A percentile compares a stretch with the other conserved stretches of the same genome.
These are phyloP conservation scores for Plasmopara muralis DNA, from an alignment of 352 stramenopile species.

Conservation along the genomic window DNA sequence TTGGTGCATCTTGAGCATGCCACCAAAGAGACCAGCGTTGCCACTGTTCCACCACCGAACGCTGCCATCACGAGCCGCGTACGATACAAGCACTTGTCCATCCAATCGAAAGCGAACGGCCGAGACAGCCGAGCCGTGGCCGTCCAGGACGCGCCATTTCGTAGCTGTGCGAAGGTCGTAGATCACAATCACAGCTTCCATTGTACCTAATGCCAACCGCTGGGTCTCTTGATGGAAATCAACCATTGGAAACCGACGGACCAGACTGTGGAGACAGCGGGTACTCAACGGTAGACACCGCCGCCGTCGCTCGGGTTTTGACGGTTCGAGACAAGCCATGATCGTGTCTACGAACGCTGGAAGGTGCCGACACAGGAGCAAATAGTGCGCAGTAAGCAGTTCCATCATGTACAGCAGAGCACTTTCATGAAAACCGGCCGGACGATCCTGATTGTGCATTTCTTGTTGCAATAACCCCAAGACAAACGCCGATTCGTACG, in stretches of 20 bases:
- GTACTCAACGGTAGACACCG: conserved; percentile 75
- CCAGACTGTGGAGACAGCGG: conserved; percentile 70
- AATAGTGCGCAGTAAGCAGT: conserved; percentile 75
- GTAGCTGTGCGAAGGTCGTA: conserved; percentile 84
- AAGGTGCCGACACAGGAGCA: conserved; percentile 80
- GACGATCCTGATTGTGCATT: conserved; percentile 72
- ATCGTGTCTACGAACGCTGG: conserved; percentile 79
- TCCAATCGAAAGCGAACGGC: conserved; percentile 65
- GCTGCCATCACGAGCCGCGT: conserved; percentile 67
- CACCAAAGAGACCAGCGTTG: conserved; percentile 65
- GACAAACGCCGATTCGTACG: conserved; percentile 74
- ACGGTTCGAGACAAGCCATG: conserved; percentile 80
- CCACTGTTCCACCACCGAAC: conserved; percentile 84
- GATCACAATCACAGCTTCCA: conserved; percentile 85
- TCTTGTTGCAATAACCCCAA: conserved; percentile 70
- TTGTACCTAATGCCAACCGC: conserved; percentile 75
- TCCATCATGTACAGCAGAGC: conserved; percentile 75
- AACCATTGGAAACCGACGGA: conserved; percentile 81
- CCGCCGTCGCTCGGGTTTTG: conserved; percentile 72
- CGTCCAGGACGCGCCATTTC: conserved; percentile 85
- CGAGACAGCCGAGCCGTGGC: conserved; percentile 64
- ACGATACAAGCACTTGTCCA: conserved; percentile 77
- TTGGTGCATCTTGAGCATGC: conserved; percentile 86
- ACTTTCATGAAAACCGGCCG: conserved; percentile 61
- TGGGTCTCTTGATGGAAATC: conserved; percentile 86